Evolutionary conservation across 2,329 filamentous ascomycete genomes (phyloP).

Genomic region (Fusarium hainanense): DNA sequence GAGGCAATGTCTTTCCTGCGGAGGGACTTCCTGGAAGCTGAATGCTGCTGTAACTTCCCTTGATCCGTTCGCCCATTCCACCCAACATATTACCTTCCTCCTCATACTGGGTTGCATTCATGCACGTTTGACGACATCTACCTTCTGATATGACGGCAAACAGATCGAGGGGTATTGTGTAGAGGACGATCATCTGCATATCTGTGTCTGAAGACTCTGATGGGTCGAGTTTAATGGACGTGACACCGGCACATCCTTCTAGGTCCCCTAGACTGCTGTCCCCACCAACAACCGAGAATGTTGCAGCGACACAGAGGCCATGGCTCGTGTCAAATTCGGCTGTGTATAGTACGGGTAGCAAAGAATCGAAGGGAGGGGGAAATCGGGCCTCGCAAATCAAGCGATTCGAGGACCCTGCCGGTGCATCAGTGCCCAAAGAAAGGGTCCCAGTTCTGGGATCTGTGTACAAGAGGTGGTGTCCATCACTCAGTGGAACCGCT

Average conservation of each 20-base stretch:
- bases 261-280: constrained; percentile 14
- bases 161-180: constrained; percentile 68
- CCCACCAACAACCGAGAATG: constrained; percentile 55
- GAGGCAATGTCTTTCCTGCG: constrained; percentile 23
- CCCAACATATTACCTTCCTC: constrained; percentile 15
- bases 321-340: constrained; percentile 66
- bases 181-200: constrained; percentile 64
- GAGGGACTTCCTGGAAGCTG: constrained; percentile 35
- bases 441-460: constrained; percentile 67
- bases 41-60: constrained; percentile 38
- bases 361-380: constrained; percentile 45
- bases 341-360: constrained; percentile 63
- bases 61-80: constrained; percentile 34
- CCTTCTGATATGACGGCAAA: constrained; percentile 53
- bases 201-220: constrained; percentile 16
- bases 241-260: constrained; percentile 7
- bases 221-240: constrained; percentile 7
- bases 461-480: constrained; percentile 72
- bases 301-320: constrained; percentile 69
- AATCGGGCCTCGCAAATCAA: constrained; percentile 70
- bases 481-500: constrained; percentile 73
- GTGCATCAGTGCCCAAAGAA: constrained; percentile 71
- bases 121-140: constrained; percentile 12
- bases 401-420: constrained; percentile 61
- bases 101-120: constrained; percentile 5